phyloP scores from a whole-genome alignment of 2,329 filamentous ascomycete genomes.

The Lasiodiplodia theobromae region DNA sequence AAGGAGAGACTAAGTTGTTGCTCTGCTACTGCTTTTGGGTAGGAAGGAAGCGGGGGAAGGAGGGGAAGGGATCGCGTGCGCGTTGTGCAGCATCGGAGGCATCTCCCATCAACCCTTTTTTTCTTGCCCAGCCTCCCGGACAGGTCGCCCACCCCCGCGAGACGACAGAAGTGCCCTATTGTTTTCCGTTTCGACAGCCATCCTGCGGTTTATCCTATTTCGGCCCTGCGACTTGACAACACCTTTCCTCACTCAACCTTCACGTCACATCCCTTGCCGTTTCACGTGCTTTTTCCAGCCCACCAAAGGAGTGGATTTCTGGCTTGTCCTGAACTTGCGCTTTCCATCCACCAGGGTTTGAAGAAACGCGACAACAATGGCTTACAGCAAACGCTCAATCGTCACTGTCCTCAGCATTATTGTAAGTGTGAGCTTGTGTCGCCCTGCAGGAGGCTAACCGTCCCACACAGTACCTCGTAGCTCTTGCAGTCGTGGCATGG shows the following conservation, averaged over 20 bases:
- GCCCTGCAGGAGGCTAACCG: constrained; percentile 15
- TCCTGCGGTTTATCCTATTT: not conserved
- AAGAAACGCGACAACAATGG: constrained; percentile 2
- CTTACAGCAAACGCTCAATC: constrained; percentile 21
- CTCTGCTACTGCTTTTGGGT: not conserved
- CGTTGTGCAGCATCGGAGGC: not conserved
- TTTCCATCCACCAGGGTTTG: not conserved
- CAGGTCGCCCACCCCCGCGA: not conserved
- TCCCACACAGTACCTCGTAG: constrained; percentile 42
- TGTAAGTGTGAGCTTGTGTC: not conserved
- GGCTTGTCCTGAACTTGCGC: not conserved
- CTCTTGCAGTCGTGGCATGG: constrained; percentile 44
- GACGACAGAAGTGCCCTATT: not conserved
- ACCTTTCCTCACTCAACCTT: not conserved
- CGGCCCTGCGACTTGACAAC: not conserved
- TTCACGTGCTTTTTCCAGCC: not conserved
- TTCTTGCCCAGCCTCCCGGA: not conserved
- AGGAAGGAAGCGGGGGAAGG: not conserved
- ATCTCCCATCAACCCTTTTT: not conserved
- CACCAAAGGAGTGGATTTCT: not conserved
- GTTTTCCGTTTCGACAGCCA: not conserved
- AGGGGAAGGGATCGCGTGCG: constrained; percentile 7
- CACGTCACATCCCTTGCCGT: not conserved
- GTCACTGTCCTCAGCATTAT: constrained; percentile 25
- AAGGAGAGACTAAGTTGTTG: not conserved